A percentile compares a stretch with the other conserved stretches of the same genome.
Conservation (phyloP, 805 yeast genomes). For the Groenewaldozyma salmanticensis region DNA sequence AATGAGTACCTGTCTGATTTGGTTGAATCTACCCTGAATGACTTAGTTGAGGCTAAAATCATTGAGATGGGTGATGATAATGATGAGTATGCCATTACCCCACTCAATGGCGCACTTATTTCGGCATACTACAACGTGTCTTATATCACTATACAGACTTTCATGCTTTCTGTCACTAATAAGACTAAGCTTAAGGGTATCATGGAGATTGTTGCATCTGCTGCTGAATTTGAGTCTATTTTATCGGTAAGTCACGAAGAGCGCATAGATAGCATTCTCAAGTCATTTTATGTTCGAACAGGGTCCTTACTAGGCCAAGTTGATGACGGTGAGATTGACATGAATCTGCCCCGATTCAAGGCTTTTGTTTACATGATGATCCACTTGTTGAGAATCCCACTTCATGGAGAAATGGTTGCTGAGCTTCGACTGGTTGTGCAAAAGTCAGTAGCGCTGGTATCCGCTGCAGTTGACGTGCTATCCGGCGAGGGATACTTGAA, state of each 20-base stretch:
- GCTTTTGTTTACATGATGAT: slow-evolving; percentile 72
- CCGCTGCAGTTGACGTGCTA: slow-evolving; percentile 64
- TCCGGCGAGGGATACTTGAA: slow-evolving; percentile 73
- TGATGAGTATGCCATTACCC: slow-evolving; percentile 34
- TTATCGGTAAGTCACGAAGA: slow-evolving; percentile 55
- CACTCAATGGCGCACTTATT: slow-evolving; percentile 64
- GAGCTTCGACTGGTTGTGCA: slow-evolving; percentile 50
- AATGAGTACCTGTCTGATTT: slow-evolving; percentile 78
- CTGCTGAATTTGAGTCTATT: slow-evolving; percentile 58
- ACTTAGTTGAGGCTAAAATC: slow-evolving; percentile 46
- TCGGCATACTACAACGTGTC: slow-evolving; percentile 64
- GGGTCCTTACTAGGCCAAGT: slow-evolving; percentile 33
- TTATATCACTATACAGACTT: slow-evolving; percentile 55
- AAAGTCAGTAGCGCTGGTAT: slow-evolving; percentile 41
- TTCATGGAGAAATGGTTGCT: slow-evolving; percentile 50
- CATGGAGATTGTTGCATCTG: slow-evolving; percentile 54
- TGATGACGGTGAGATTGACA: slow-evolving; percentile 32
- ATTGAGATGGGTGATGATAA: slow-evolving; percentile 45
- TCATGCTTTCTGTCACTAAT: slow-evolving; percentile 40
- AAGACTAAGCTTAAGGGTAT: slow-evolving; percentile 52
- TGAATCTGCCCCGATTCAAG: slow-evolving; percentile 51
- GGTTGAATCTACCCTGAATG: slow-evolving; percentile 61
- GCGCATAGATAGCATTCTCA: neutral
- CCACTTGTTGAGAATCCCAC: slow-evolving; percentile 54
- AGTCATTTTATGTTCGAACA: neutral